phyloP scores from a whole-genome alignment of 306 rosid species.

The Dryas drummondii region DNA sequence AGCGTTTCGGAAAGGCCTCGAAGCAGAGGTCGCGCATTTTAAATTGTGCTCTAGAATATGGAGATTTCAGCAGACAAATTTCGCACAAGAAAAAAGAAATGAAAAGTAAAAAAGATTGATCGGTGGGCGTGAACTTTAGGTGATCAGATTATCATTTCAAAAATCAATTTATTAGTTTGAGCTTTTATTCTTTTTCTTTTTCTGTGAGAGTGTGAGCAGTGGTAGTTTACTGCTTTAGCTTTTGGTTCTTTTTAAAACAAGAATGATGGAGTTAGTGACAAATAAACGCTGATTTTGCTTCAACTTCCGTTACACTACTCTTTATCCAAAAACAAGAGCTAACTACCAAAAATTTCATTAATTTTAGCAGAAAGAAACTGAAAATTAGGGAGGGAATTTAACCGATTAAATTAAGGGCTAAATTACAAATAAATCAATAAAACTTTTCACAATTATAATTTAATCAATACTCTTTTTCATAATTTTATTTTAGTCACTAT shows the following conservation, averaged over 20 bases:
- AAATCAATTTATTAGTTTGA: not conserved
- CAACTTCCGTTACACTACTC: not conserved
- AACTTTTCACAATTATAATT: no score
- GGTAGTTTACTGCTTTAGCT: not conserved
- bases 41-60: conserved; percentile 3
- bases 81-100: no score
- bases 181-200: not conserved
- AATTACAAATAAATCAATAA: no score
- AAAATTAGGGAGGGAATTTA: no score
- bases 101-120: not conserved
- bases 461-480: no score
- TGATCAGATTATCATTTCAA: not conserved
- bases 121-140: not conserved
- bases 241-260: not conserved
- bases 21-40: conserved; percentile 47
- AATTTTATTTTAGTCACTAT: no score
- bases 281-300: not conserved
- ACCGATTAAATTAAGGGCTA: no score
- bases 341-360: no score
- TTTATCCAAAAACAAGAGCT: not conserved
- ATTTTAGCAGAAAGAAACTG: no score
- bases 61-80: not conserved
- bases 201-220: not conserved
- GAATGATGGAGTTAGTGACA: not conserved
- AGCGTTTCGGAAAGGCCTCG: conserved; percentile 33